These are phyloP conservation scores for Marsdenia floribunda DNA, from an alignment of 257 asterid genomes.

Conservation along the genomic window DNA sequence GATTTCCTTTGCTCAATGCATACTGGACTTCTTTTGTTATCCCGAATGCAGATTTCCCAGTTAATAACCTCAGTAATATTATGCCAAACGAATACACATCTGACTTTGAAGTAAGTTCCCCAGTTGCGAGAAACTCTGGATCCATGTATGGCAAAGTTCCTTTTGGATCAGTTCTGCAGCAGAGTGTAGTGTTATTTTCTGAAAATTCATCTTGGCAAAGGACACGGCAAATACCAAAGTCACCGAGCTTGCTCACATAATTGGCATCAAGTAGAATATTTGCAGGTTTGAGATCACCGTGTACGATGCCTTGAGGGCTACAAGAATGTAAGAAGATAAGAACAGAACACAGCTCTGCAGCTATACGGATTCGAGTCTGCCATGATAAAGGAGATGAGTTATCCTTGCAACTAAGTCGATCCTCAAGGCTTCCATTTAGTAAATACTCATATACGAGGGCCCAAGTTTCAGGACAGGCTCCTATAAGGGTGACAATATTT, in stretches of 20 bases:
- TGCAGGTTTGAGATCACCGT: conserved; percentile 82
- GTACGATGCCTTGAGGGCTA: conserved; percentile 54
- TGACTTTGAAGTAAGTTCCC: conserved; percentile 78
- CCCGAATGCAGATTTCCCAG: conserved; percentile 70
- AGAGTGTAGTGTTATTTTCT: conserved; percentile 28
- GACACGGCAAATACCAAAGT: conserved; percentile 69
- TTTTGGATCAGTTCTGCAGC: conserved; percentile 53
- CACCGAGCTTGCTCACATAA: conserved; percentile 71
- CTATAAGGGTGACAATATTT: conserved; percentile 70
- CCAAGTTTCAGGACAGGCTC: conserved; percentile 84
- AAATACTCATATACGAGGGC: conserved; percentile 79
- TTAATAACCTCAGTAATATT: conserved; percentile 58
- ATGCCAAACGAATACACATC: conserved; percentile 89
- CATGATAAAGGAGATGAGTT: conserved; percentile 82
- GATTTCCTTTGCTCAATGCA: conserved; percentile 56
- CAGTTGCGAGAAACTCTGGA: conserved; percentile 69
- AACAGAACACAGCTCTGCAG: conserved; percentile 80
- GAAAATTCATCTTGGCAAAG: conserved; percentile 37
- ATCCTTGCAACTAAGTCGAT: conserved; percentile 73
- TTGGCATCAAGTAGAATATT: conserved; percentile 72
- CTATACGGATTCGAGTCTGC: conserved; percentile 82
- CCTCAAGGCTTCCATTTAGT: conserved; percentile 93
- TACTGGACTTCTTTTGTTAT: conserved; percentile 55
- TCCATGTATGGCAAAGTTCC: conserved; percentile 68
- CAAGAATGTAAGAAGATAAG: conserved; percentile 80